Evolutionary conservation across 805 yeast genomes (phyloP), one percentile per base, ranked within the genome.

Genomic region (Candida xiaguanensis): DNA sequence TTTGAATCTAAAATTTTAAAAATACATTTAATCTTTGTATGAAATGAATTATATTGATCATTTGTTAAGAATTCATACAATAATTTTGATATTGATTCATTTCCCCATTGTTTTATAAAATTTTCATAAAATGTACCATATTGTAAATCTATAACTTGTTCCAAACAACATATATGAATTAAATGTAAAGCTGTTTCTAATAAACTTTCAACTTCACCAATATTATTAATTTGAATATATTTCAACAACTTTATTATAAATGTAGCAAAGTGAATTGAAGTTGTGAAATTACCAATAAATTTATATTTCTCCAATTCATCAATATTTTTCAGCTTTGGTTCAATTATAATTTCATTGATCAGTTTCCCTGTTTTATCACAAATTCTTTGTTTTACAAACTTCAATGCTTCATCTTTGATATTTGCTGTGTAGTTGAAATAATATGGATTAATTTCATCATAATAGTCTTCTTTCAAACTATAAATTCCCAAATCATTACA

Each of bases 371-470:
- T 59, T 18, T 61, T 52, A 40, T 68, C 63, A 8, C 75, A 69
- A 29, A 73, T 57, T 19, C 74, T 55, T 24, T 74, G 75, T 48
- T 81, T 80, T 22, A 85, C 61, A 4, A 78, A 61, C 32, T 72
- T 74, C 40, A 85, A 82, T 5, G 95, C 91, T 43, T 88, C 96
- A 40, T 88, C 96, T 39, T 91, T 75, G 38, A 79, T 80, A 49
- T 88, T 88, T 0, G 91, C 65, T 0, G 84, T 68, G 50, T 83
- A 84, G 49, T 88, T 89, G 42, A 85, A 71, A 54, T 82, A 91
- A 52, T 78, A 90, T 0, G 97, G 95, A 42, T 71, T 67, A 4
- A 68, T 49, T 26, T 58, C 52, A 12, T 55, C 58, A 28, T 56
- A 51, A 36, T 51, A 65, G 28, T 58, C 54, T 5, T 67, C 71